Evolutionary conservation across 2,329 filamentous ascomycete genomes (phyloP), one percentile per base, ranked within the genome.

Genomic region (Passalora sequoiae): DNA sequence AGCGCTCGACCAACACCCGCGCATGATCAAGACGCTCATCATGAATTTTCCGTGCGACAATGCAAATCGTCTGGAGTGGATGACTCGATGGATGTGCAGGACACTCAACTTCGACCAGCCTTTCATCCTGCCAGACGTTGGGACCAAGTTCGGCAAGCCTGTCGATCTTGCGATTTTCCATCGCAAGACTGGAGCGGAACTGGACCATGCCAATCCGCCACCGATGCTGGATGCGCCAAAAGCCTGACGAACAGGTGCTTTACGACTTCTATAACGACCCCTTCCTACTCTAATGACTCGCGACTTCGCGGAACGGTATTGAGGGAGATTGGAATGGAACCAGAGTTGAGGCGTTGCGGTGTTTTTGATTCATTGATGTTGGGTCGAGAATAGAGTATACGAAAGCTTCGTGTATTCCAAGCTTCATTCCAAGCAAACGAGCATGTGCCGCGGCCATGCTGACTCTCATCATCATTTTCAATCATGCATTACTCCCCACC

Each of bases 11-110:
- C 38, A 31, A 5, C 32, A 49, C 0, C 35, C 38, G 10, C 44
- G 56, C 6, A 30, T 44, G 2, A 46, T 66, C 29, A 66, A 68
- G 47, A 63, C 61, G 3, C 53, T 72, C 15, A 46, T 69, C 17
- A 47, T 66, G 28, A 59, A 61, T 25, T 49, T 66, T 4, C 58
- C 63, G 13, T 64, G 67, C 38, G 58, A 59, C 19, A 36, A n/a
- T 15, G 49, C 54, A 3, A 57, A 60, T 17, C 58, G 60, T 16
- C 40, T 60, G 20, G 53, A 59, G 6, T 67, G 66, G 63, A 53
- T 66, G 1, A 48, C 40, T 0, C 53, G 60, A 2, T 71, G 66
- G 51, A 44, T 73, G 22, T 56, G 53, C n/a, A 38, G 50, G 6
- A 67, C 49, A 29, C 36, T 65, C 38, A 58, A 58, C 1, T 72